Base-by-base conservation (phyloP, 208 protist species). In the Leptomonas pyrrhocoris region DNA sequence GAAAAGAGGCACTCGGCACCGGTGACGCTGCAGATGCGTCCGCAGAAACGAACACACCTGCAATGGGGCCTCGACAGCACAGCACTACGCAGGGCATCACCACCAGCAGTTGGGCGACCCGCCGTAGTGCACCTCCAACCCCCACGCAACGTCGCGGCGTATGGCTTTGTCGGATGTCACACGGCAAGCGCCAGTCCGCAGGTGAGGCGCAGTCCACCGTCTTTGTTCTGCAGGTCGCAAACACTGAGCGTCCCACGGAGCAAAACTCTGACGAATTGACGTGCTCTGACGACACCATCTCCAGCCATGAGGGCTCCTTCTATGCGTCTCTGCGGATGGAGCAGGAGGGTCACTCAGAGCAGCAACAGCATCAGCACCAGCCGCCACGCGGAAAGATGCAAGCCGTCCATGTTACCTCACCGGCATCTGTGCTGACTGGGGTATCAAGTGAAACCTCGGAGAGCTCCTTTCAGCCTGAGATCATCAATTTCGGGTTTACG, bases 401-500 rank as follows among this genome's bases (percentile, higher is more conserved):
- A 13, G 55, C 23, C 23, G 30, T 5, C 16, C 13, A 8, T 12
- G 7, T 13, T 0, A n/a, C 7, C 40, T 62, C 57, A 1, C 25
- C 40, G 7, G 36, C 57, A 15, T 62, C 57, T 9, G 40, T 25
- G 13, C 36, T 50, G 21, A 49, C 36, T 16, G 40, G 25, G 15
- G 5, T 8, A 4, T 62, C 57, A 1, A 18, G 30, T 2, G 40
- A 46, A 7, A 62, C 57, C 40, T 62, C 57, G 23, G 25, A 21
- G 3, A 49, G 31, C 31, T 62, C 57, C 13, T 62, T 62, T 16
- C 57, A 30, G 16, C 21, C 57, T 2, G 57, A 62, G 15, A 62
- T 62, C n/a, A 62, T 62, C 57, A 50, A 62, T 23, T 62, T 48
- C 28, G 30, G 46, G 50, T 43, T 36, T 46, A 57, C 63, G 54